A percentile compares a stretch with the other conserved stretches of the same genome.
phyloP scores from a whole-genome alignment of 1,284 basidiomycete genomes.

The Heterobasidion irregulare region DNA sequence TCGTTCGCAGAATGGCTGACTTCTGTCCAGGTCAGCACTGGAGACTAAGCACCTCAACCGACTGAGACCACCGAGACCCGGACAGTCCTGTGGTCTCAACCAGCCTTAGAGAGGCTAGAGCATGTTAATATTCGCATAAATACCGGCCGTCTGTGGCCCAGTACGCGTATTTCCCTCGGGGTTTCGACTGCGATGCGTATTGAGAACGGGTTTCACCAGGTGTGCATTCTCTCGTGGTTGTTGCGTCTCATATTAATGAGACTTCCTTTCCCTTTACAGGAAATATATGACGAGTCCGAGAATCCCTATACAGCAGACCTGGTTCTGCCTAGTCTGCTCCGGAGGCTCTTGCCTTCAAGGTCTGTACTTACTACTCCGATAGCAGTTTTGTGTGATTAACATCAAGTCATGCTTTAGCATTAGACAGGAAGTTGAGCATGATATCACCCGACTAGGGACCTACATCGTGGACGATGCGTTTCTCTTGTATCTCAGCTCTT shows the following conservation, averaged over 20 bases:
- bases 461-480: neutral
- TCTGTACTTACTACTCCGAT: slow-evolving; percentile 10
- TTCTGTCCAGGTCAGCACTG: too few species aligned
- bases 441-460: neutral
- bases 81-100: too few species aligned
- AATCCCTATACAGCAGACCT: slow-evolving; percentile 54
- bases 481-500: too few species aligned
- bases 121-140: too few species aligned
- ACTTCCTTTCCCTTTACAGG: neutral
- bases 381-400: too few species aligned
- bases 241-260: neutral
- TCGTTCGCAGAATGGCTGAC: too few species aligned
- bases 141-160: too few species aligned
- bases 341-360: slow-evolving; percentile 42
- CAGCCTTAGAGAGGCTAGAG: too few species aligned
- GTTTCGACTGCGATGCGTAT: slow-evolving; percentile 35
- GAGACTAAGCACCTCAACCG: too few species aligned
- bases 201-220: slow-evolving; percentile 60
- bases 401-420: neutral
- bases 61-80: too few species aligned
- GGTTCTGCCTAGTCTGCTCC: slow-evolving; percentile 47
- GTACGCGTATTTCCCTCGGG: too few species aligned
- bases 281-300: slow-evolving; percentile 31
- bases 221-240: slow-evolving; percentile 17
- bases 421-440: neutral